A percentile compares a stretch with the other conserved stretches of the same genome.
These are phyloP conservation scores for Trichoderma sp. DNA, from an alignment of 2,329 filamentous ascomycete genomes.

Conservation along the genomic window DNA sequence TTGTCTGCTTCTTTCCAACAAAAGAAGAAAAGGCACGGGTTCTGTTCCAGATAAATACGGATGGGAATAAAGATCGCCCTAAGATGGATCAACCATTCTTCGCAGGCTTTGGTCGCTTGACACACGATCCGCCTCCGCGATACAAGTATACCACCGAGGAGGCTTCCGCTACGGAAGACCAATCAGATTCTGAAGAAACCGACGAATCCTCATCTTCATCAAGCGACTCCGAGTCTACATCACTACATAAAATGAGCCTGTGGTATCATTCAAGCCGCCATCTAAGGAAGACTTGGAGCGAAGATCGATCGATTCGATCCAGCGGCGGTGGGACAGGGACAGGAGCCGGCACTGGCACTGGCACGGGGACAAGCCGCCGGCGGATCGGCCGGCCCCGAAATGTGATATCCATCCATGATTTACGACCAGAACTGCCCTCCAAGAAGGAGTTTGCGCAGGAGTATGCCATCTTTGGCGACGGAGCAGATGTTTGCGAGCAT, in stretches of 20 bases:
- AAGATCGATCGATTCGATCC: conserved; percentile 55
- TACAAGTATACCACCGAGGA: conserved; percentile 48
- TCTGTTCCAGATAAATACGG: conserved; percentile 45
- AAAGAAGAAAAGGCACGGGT: conserved; percentile 59
- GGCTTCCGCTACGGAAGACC: conserved; percentile 49
- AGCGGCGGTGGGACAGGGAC: conserved; percentile 60
- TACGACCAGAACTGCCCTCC: conserved; percentile 70
- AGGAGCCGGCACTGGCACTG: conserved; percentile 46
- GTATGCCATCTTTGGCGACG: conserved; percentile 81
- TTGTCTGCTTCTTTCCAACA: conserved; percentile 67
- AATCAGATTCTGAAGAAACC: conserved; percentile 48
- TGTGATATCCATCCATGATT: conserved; percentile 67
- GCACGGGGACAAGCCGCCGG: conserved; percentile 51
- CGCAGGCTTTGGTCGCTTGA: conserved; percentile 54
- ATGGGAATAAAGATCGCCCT: conserved; percentile 46
- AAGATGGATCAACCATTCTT: conserved; percentile 53
- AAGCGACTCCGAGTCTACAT: conserved; percentile 61
- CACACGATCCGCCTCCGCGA: conserved; percentile 49
- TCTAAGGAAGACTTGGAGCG: conserved; percentile 54
- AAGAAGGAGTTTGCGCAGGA: conserved; percentile 72
- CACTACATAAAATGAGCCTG: conserved; percentile 55
- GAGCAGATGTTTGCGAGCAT: conserved; percentile 75
- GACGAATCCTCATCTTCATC: conserved; percentile 51
- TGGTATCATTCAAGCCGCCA: conserved; percentile 54
- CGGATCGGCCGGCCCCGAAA: conserved; percentile 57